A percentile compares a stretch with the other conserved stretches of the same genome.
These are phyloP conservation scores for Megacollybia marginata DNA, from an alignment of 768 basidiomycete species.

Conservation along the genomic window DNA sequence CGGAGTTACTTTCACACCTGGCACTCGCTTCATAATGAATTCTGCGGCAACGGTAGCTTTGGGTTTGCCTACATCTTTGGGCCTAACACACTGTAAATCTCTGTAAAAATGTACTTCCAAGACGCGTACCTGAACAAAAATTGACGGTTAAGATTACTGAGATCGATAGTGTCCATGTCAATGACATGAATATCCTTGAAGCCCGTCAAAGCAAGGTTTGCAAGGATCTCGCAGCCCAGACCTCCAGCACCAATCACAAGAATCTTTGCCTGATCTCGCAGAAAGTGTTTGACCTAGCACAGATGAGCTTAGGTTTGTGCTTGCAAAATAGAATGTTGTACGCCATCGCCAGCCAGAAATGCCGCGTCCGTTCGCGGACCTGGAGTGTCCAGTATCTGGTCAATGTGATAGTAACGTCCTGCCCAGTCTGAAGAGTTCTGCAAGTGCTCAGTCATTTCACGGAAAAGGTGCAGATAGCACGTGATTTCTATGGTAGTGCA, in stretches of 20 bases:
- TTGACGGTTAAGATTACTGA: constrained; percentile 97
- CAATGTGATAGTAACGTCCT: constrained; percentile 72
- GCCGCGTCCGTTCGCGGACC: constrained; percentile 87
- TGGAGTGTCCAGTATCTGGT: constrained; percentile 76
- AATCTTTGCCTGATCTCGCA: constrained; percentile 81
- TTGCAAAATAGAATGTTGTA: constrained; percentile 26
- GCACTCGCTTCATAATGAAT: constrained; percentile 94
- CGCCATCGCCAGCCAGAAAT: constrained; percentile 76
- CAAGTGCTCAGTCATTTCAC: background rate
- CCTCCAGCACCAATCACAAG: constrained; percentile 98
- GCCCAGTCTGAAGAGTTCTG: constrained; percentile 5
- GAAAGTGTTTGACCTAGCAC: constrained; percentile 79
- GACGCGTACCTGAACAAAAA: constrained; percentile 83
- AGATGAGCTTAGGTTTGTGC: background rate
- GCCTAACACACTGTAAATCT: constrained; percentile 32
- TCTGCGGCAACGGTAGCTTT: constrained; percentile 94
- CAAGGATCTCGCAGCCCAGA: constrained; percentile 94
- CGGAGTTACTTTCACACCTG: constrained; percentile 96
- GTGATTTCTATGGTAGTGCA: constrained; percentile 27
- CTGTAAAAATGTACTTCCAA: background rate
- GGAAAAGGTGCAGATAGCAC: background rate
- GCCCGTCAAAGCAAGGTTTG: constrained; percentile 91
- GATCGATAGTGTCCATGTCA: constrained; percentile 99
- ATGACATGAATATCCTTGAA: constrained; percentile 99
- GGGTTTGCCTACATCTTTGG: constrained; percentile 85